Base-by-base conservation (phyloP, 768 basidiomycete species). In the Pleurotus eryngii region DNA sequence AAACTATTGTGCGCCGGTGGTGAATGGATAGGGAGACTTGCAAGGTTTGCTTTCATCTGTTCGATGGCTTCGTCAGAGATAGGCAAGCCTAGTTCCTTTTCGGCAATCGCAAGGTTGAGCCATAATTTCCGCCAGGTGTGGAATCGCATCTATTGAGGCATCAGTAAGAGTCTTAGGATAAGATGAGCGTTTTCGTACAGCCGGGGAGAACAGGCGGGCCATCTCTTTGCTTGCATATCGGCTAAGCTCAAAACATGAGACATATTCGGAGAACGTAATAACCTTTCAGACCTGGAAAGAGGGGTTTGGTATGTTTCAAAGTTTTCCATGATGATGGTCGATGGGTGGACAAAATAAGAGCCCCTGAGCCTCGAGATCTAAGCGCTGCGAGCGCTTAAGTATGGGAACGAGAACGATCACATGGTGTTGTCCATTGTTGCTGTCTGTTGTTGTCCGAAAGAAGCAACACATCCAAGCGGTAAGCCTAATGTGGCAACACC, bases 181-280 rank as follows among this genome's bases (percentile, higher is more conserved):
- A 46, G 20, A 14, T 39, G 30, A n/a, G 26, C 35, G 14, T 35
- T 60, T 20, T 77, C 87, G 59, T 66, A 95, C 96, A 50, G 87
- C 86, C 38, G 90, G 83, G n/a, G 96, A 98, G 78, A 98, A 99
- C 46, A 99, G 81, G 71, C 93, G 81, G 8, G 94, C 87, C 96
- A 98, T 98, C 75, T 98, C 95, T 72, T 95, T 95, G 79, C 92
- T 96, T 17, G 97, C 97, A 90, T 98, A 99, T 49, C 96, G 95
- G 68, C 95, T 98, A 55, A 17, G 20, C 7, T 30, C 39, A 45
- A 30, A 43, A 9, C 14, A 8, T 24, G 26, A 50, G 15, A 26
- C n/a, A 24, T 3, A 14, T 7, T 24, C 27, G 22, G 8, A 5
- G 12, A 8, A 18, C 20, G 8, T 4, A 48, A 48, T 26, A 5